Percentiles rank a stretch among this genome's conserved stretches.
Conservation (phyloP, 306 rosid species). For the Potentilla sterilis region DNA sequence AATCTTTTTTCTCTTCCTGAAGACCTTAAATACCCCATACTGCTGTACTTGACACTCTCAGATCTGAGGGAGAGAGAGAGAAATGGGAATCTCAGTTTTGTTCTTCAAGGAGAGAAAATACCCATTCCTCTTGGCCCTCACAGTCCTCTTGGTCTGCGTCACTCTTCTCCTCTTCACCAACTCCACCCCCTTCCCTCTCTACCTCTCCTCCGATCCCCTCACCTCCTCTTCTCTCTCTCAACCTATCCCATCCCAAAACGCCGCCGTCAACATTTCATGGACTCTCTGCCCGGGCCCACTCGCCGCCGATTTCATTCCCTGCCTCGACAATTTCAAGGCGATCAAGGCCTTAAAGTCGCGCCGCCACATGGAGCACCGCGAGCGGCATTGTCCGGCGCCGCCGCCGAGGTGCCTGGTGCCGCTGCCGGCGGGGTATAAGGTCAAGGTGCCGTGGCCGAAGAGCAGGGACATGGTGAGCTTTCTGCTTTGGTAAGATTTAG, state of each 20-base stretch:
- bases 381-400: constrained; percentile 76
- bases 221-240: not conserved
- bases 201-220: constrained; percentile 39
- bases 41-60: no score
- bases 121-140: constrained; percentile 59
- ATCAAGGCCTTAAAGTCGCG: constrained; percentile 66
- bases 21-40: no score
- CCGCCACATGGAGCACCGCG: constrained; percentile 93
- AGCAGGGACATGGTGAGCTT: constrained; percentile 99
- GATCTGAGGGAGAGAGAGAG: no score
- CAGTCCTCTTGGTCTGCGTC: constrained; percentile 45
- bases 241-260: not conserved
- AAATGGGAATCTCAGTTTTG: constrained; percentile 52
- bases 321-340: constrained; percentile 71
- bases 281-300: constrained; percentile 50
- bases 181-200: constrained; percentile 35
- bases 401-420: constrained; percentile 58
- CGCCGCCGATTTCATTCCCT: constrained; percentile 69
- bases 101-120: constrained; percentile 50
- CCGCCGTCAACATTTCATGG: constrained; percentile 37
- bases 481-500: constrained; percentile 57
- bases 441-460: constrained; percentile 80
- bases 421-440: constrained; percentile 65
- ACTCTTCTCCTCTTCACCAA: constrained; percentile 50
- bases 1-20: no score